Percentiles rank a stretch among this genome's conserved stretches.
phyloP scores from a whole-genome alignment of 1,139 yeast genomes.

The Pichia sp. region DNA sequence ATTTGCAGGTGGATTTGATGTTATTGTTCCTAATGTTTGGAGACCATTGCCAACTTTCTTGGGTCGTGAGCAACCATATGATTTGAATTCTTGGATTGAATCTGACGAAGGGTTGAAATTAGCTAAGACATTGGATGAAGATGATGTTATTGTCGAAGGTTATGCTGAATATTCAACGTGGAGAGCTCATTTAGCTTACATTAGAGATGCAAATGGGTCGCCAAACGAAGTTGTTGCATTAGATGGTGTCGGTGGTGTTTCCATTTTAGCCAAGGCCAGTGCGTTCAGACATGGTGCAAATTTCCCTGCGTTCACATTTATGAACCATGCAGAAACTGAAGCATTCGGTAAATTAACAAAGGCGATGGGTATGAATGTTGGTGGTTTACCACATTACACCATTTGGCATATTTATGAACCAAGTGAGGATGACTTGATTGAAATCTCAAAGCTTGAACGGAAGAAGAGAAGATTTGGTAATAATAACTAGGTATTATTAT shows the following conservation, averaged over 20 bases:
- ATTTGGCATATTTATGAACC: slow-evolving; percentile 88
- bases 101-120: slow-evolving; percentile 67
- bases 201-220: slow-evolving; percentile 63
- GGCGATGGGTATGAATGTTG: slow-evolving; percentile 74
- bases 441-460: slow-evolving; percentile 71
- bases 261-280: slow-evolving; percentile 77
- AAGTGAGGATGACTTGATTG: slow-evolving; percentile 83
- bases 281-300: slow-evolving; percentile 78
- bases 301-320: slow-evolving; percentile 84
- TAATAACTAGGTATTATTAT: too few relatives aligned
- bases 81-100: slow-evolving; percentile 87
- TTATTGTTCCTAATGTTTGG: slow-evolving; percentile 91
- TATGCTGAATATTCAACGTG: slow-evolving; percentile 89
- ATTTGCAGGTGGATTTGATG: slow-evolving; percentile 60
- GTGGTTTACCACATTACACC: slow-evolving; percentile 85
- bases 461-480: slow-evolving; percentile 45
- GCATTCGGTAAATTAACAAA: slow-evolving; percentile 87
- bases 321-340: slow-evolving; percentile 89
- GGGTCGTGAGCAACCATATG: slow-evolving; percentile 81
- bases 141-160: slow-evolving; percentile 89
- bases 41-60: slow-evolving; percentile 77
- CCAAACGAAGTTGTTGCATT: slow-evolving; percentile 66
- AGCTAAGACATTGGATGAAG: slow-evolving; percentile 68
- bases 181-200: slow-evolving; percentile 79
- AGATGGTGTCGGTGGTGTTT: slow-evolving; percentile 92